Conservation (phyloP, 306 rosid species). For the Glycyrrhiza uralensis region DNA sequence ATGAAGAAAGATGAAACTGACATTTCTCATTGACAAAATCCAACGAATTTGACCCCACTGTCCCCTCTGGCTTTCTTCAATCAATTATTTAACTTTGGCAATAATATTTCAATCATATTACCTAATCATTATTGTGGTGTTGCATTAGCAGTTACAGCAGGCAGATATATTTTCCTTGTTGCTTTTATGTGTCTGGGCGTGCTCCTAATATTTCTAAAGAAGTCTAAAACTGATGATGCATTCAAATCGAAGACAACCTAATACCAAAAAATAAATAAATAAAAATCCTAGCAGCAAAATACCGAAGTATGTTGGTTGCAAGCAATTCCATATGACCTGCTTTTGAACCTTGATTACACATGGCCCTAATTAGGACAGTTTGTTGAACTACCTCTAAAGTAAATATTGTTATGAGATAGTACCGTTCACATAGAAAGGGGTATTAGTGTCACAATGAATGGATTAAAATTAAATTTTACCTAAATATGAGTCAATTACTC, state of each 20-base stretch:
- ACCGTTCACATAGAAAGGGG: not conserved
- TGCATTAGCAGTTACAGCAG: not conserved
- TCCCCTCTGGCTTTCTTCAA: constrained; percentile 27
- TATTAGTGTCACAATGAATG: constrained; percentile 22
- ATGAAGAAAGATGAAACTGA: constrained; percentile 24
- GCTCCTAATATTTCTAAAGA: not conserved
- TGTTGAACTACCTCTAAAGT: constrained; percentile 22
- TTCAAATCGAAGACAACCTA: not conserved
- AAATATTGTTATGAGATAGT: not conserved
- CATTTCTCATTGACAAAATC: constrained; percentile 25
- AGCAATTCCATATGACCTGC: not conserved
- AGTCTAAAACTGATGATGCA: not conserved
- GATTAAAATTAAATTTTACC: not conserved
- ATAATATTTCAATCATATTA: constrained; percentile 22
- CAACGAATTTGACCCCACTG: constrained; percentile 25
- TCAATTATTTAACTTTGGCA: constrained; percentile 36
- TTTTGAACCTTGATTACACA: not conserved
- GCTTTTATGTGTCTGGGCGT: not conserved
- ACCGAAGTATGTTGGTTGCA: not conserved
- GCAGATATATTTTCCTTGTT: not conserved
- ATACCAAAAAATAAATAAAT: not conserved
- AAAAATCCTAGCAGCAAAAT: not conserved
- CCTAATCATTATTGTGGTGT: constrained; percentile 14
- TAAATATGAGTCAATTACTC: constrained; percentile 20
- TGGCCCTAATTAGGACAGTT: constrained; percentile 22